Evolutionary conservation across 192 early-diverging fungal genomes (phyloP), one percentile per base, ranked within the genome.

Genomic region (Cladochytrium replicatum): DNA sequence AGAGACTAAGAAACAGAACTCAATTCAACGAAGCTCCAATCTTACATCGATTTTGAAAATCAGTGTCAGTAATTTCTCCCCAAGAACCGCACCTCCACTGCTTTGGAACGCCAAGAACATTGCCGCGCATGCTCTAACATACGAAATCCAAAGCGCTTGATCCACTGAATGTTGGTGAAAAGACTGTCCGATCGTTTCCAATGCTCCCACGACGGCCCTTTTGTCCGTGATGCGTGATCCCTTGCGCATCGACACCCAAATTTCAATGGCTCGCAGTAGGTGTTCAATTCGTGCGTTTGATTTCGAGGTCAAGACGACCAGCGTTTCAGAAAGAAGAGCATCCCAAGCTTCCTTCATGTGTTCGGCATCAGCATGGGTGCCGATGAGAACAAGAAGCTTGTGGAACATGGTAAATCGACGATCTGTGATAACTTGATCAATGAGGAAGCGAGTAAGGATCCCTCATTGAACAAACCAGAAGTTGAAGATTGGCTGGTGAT

Each of bases 21-120:
- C 28, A 13, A 39, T 41, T 24, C 27, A 24, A n/a, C 13, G 15
- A 19, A 40, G 17, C 2, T 57, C 26, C 52, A 2, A 25, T 3
- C 67, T 23, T 37, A 75, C 73, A 29, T 70, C 45, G 28, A 50
- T 54, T 21, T 58, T 63, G 49, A 77, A 81, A 9, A 81, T 58
- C 30, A 49, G 55, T 21, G 67, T 57, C 17, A 81, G 45, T 42
- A 75, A 34, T 0, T 50, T 38, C 24, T 71, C 73, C 38, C 78
- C 77, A 6, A 43, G 43, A 31, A 69, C 60, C 9, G 77, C 15
- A 74, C 56, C 31, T 68, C 65, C 21, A 65, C 63, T 38, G 69
- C 34, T 2, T 67, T 4, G 28, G 43, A 51, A 38, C 46, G 47
- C 49, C 34, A 52, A 51, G 49, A 52, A 58, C 29, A 31, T 51